Conservation (phyloP, 2,329 filamentous ascomycete genomes). For the Fusarium concolor region DNA sequence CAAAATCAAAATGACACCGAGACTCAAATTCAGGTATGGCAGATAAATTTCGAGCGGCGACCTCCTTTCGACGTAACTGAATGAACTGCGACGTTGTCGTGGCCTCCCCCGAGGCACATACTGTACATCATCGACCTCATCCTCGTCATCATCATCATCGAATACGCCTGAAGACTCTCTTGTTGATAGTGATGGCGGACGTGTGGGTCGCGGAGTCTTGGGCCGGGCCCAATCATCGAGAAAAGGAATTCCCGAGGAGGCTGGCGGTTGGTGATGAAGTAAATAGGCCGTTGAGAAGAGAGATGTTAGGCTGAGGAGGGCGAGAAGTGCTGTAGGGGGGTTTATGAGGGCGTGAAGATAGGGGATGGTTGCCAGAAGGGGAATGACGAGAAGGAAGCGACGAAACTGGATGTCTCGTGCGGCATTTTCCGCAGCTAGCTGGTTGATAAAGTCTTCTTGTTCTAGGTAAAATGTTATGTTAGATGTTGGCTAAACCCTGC, state of each 20-base stretch:
- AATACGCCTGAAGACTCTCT: slow-evolving; percentile 24
- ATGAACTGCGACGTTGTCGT: slow-evolving; percentile 38
- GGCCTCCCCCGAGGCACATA: slow-evolving; percentile 27
- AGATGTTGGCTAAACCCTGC: background rate
- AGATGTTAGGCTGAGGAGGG: slow-evolving; percentile 71
- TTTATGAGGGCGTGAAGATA: slow-evolving; percentile 59
- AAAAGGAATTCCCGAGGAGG: slow-evolving; percentile 62
- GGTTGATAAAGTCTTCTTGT: slow-evolving; percentile 72
- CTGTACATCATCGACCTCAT: slow-evolving; percentile 29
- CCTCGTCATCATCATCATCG: slow-evolving; percentile 35
- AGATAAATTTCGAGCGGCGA: slow-evolving; percentile 68
- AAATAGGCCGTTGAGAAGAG: slow-evolving; percentile 72
- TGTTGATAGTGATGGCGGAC: slow-evolving; percentile 37
- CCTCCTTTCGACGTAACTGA: slow-evolving; percentile 36
- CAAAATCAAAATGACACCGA: slow-evolving; percentile 65
- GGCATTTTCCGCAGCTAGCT: slow-evolving; percentile 66
- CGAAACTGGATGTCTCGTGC: slow-evolving; percentile 69
- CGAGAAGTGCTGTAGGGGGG: slow-evolving; percentile 55
- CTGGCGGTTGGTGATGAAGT: slow-evolving; percentile 66
- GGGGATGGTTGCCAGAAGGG: slow-evolving; percentile 65
- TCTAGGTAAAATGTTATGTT: slow-evolving; percentile 54
- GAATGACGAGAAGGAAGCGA: slow-evolving; percentile 69
- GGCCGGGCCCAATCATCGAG: slow-evolving; percentile 61
- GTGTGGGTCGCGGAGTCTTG: slow-evolving; percentile 42
- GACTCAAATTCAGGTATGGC: slow-evolving; percentile 68